These are phyloP conservation scores for Carex myosuroides DNA, from an alignment of 176 grass and related monocot species.

Conservation along the genomic window DNA sequence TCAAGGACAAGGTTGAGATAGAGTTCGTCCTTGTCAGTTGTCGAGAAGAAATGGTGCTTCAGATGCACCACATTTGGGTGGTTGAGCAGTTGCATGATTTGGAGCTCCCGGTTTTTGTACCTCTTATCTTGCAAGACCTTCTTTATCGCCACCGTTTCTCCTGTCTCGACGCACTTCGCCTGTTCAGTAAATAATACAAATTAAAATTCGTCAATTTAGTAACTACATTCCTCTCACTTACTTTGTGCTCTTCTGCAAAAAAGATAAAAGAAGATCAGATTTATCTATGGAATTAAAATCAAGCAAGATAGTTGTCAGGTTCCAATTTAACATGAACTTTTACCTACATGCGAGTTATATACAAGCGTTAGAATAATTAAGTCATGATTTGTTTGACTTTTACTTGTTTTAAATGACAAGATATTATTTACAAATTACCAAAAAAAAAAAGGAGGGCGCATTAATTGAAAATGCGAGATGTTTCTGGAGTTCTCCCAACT, in stretches of 20 bases:
- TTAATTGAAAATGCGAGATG: neutral
- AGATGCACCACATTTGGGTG: conserved; percentile 92
- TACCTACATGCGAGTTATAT: neutral
- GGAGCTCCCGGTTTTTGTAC: conserved; percentile 94
- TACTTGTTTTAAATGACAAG: neutral
- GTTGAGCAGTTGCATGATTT: conserved; percentile 84
- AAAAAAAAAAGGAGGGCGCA: neutral
- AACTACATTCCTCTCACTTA: neutral
- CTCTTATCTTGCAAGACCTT: conserved; percentile 97
- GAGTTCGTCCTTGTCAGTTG: conserved; percentile 80
- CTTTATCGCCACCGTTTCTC: conserved; percentile 87
- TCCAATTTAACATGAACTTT: neutral
- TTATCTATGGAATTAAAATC: neutral
- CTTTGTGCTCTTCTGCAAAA: neutral
- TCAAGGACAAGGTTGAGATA: conserved; percentile 94
- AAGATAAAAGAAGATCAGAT: neutral
- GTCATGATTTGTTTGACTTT: neutral
- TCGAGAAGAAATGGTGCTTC: conserved; percentile 94
- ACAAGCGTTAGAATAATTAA: neutral
- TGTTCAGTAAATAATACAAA: conserved; percentile 32
- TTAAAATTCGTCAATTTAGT: neutral
- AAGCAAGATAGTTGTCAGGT: neutral
- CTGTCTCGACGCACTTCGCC: conserved; percentile 85
- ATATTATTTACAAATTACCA: neutral
- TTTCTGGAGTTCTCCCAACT: neutral